Evolutionary conservation across 352 stramenopile species (phyloP), one percentile per base, ranked within the genome.

Genomic region (Phytophthora pistaciae): DNA sequence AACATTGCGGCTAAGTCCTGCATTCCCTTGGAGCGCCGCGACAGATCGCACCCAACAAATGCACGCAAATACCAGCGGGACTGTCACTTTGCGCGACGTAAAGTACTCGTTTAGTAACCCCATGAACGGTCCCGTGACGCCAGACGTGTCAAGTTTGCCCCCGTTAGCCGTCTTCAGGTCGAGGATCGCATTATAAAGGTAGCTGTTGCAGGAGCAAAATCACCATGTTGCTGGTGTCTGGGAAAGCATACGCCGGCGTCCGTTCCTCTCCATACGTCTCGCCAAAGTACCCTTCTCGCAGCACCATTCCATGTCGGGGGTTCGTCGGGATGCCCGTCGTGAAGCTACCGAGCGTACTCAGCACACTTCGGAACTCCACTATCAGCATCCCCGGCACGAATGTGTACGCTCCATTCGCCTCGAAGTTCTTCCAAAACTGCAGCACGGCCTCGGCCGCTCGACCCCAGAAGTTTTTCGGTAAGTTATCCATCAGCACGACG

Each of bases 41-140:
- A 77, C 69, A 3, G 72, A 74, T 20, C 75, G 75, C 16, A 80
- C n/a, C 73, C 73, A 83, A 46, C 76, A 79, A 20, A 75, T 70
- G 29, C 64, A 73, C 3, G 68, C 58, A 31, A 83, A 83, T 31
- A 72, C 66, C 10, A 79, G 55, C 1, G 64, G 69, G 2, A 80
- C 13, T 33, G 59, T 71, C 25, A 75, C 66, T 14, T 66, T 48
- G 20, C 63, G 62, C 3, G 55, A 70, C 25, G 60, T 68, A 29
- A 80, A 72, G 36, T 54, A 80, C 56, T 73, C 44, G 14, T 68
- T 64, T 33, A 74, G 60, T 7, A 46, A 48, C n/a, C 40, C 40
- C 56, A 63, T 49, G 44, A 79, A 77, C 18, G 60, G 64, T 1
- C 38, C 53, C 18, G 55, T 59, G n/a, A 77, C 52, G 7, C 58